These are phyloP conservation scores for Thermochaetoides thermophila DNA, from an alignment of 495 filamentous ascomycete genomes.

Conservation along the genomic window DNA sequence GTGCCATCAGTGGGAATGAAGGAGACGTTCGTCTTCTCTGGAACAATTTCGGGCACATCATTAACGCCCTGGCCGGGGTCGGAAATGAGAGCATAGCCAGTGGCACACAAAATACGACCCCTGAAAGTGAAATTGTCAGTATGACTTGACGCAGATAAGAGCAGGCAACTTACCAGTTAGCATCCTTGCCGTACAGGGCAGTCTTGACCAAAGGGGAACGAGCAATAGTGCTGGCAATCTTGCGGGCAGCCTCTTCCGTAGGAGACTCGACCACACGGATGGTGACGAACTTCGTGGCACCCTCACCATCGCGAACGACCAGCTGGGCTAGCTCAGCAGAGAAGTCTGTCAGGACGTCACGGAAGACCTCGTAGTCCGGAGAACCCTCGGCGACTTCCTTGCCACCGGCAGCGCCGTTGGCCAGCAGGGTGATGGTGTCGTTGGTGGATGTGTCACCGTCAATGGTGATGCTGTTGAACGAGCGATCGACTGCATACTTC, in stretches of 20 bases:
- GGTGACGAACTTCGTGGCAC: conserved; percentile 95
- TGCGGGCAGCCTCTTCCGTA: conserved; percentile 46
- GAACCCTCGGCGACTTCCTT: conserved; percentile 41
- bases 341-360: conserved; percentile 56
- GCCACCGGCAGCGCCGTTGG: conserved; percentile 86
- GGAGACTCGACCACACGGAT: conserved; percentile 66
- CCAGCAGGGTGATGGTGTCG: conserved; percentile 85
- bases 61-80: conserved; percentile 37
- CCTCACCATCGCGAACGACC: conserved; percentile 91
- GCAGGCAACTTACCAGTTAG: conserved; percentile 54
- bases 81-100: conserved; percentile 72
- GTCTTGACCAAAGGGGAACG: conserved; percentile 92
- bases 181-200: conserved; percentile 88
- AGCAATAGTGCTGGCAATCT: conserved; percentile 80
- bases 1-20: conserved; percentile 81
- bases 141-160: not conserved
- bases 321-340: conserved; percentile 75
- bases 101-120: conserved; percentile 88
- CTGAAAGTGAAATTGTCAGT: conserved; percentile 9
- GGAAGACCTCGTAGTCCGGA: conserved; percentile 51
- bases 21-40: conserved; percentile 77
- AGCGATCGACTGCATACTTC: conserved; percentile 59
- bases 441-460: conserved; percentile 96
- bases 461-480: conserved; percentile 94
- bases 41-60: conserved; percentile 49